Base-by-base conservation (phyloP, 805 yeast genomes). In the Lipomyces kockii region DNA sequence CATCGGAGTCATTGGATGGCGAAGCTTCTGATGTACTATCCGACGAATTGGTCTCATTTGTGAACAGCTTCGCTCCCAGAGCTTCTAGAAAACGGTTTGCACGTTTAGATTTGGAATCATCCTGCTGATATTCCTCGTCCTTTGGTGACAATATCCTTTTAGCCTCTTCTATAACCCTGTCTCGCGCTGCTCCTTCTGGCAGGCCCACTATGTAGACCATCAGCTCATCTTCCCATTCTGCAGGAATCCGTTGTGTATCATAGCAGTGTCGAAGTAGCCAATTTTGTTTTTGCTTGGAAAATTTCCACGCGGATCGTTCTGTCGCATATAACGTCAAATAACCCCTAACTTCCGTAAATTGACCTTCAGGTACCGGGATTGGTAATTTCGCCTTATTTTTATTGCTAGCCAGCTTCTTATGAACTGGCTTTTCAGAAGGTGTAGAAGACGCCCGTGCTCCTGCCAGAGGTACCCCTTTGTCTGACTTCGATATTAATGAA, bases 201-300 rank as follows among this genome's bases (percentile, higher is more conserved):
- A 66, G 56, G 22, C 66, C 66, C 27, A 29, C 54, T 11, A 63
- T 5, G 32, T 66, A 66, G 11, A 9, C 32, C 37, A 46, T 6
- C 55, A 62, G 7, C 9, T 22, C 29, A 2, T 39, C 58, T 25
- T 54, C 58, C 60, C 60, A 51, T 29, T 53, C 17, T n/a, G 35
- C 62, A 3, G 63, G 61, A 6, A 32, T 37, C 17, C 11, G 11
- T 3, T 37, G 54, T 14, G 20, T 37, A 14, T 53, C 35, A 49
- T 58, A 63, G n/a, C 63, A 27, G 55, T 66, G 57, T 39, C 69
- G 46, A 3, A 66, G 11, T 3, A 66, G 39, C 69, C 69, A 66
- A 27, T 66, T 66, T 52, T 66, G 69, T 35, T 66, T 66, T 32
- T 54, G 66, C 58, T 66, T 66, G 14, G 69, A 66, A 55, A 66